Conservation (phyloP, 768 basidiomycete genomes). For the Boletus edulis region DNA sequence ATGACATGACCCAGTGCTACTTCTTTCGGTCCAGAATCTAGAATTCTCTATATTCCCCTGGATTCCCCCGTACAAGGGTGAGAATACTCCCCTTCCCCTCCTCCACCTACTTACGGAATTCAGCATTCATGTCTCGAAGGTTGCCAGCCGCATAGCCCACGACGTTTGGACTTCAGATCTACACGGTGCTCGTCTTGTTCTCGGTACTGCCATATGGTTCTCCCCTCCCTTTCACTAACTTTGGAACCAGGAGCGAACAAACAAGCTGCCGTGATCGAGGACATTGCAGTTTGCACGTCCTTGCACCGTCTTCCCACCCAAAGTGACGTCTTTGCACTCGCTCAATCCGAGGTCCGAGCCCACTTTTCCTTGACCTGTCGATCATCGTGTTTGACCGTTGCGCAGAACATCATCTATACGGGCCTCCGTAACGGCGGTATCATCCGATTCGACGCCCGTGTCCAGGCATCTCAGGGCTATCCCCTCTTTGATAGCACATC, state of each 20-base stretch:
- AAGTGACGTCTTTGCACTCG: slow-evolving; percentile 65
- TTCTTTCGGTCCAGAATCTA: slow-evolving; percentile 52
- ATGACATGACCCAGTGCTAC: slow-evolving; percentile 45
- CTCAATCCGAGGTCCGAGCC: slow-evolving; percentile 45
- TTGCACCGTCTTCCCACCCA: slow-evolving; percentile 45
- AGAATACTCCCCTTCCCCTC: slow-evolving; percentile 3
- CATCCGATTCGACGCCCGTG: slow-evolving; percentile 55
- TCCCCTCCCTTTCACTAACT: neutral
- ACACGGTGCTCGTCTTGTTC: slow-evolving; percentile 42
- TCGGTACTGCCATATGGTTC: slow-evolving; percentile 40
- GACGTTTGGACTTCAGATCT: slow-evolving; percentile 62
- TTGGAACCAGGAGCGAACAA: slow-evolving; percentile 47
- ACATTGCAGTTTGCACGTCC: slow-evolving; percentile 41
- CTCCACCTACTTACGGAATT: neutral
- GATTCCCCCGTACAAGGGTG: slow-evolving; percentile 42
- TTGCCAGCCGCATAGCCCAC: slow-evolving; percentile 39
- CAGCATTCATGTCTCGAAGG: slow-evolving; percentile 24
- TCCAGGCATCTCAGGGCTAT: slow-evolving; percentile 34
- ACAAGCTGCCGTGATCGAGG: slow-evolving; percentile 49
- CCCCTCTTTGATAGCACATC: slow-evolving; percentile 40
- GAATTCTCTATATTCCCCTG: slow-evolving; percentile 43
- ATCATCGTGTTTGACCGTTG: neutral
- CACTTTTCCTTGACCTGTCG: neutral
- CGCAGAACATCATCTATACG: slow-evolving; percentile 50
- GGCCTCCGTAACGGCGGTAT: slow-evolving; percentile 62